Percentiles rank a stretch among this genome's conserved stretches.
phyloP scores from a whole-genome alignment of 2,329 filamentous ascomycete species.

The Akanthomyces lecanii region DNA sequence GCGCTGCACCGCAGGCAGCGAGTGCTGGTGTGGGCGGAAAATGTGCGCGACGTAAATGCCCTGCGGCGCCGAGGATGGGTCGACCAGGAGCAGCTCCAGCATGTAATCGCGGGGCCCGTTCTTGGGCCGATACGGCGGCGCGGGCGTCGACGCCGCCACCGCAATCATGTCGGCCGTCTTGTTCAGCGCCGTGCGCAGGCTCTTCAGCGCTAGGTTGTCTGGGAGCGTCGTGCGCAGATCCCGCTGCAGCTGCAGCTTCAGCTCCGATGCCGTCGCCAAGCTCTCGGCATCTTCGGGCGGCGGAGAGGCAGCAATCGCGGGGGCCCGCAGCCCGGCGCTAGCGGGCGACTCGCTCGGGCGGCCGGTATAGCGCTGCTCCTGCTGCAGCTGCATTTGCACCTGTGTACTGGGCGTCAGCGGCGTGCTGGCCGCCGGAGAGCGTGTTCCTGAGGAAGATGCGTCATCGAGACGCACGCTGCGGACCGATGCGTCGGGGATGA shows the following conservation, averaged over 20 bases:
- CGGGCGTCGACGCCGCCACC: conserved; percentile 48
- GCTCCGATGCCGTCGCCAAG: conserved; percentile 28
- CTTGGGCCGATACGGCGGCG: conserved; percentile 51
- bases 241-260: conserved; percentile 45
- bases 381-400: conserved; percentile 22
- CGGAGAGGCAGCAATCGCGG: conserved; percentile 26
- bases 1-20: conserved; percentile 49
- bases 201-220: conserved; percentile 50
- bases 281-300: conserved; percentile 8
- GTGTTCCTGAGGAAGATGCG: not conserved
- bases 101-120: conserved; percentile 56
- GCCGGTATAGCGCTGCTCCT: conserved; percentile 20
- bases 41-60: conserved; percentile 52
- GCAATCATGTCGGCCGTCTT: conserved; percentile 51
- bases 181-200: conserved; percentile 46
- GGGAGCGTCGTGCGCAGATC: conserved; percentile 46
- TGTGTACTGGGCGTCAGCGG: conserved; percentile 16
- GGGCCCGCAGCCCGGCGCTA: conserved; percentile 23
- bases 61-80: conserved; percentile 49
- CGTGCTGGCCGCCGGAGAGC: conserved; percentile 3
- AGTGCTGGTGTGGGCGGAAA: conserved; percentile 54
- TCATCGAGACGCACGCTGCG: conserved; percentile 11
- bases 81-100: conserved; percentile 54
- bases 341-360: conserved; percentile 22
- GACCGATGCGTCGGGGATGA: conserved; percentile 29